Conservation (phyloP, 192 early-diverging fungal genomes). For the Haplosporangium gracile region DNA sequence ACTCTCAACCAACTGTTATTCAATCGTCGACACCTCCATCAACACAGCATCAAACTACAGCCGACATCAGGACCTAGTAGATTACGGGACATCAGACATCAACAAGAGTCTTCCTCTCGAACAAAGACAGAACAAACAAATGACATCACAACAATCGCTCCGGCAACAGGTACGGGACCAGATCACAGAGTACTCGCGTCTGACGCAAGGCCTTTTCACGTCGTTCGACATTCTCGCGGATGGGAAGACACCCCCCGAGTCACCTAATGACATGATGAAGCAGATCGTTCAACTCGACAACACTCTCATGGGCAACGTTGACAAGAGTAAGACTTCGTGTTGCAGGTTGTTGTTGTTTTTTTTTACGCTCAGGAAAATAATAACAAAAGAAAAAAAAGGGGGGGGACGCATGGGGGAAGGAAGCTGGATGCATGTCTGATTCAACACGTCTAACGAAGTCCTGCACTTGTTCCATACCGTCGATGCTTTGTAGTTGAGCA, state of each 20-base stretch:
- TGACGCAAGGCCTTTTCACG: slow-evolving; percentile 40
- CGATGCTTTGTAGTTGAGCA: slow-evolving; percentile 54
- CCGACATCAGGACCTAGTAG: not conserved
- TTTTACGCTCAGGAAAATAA: too few species aligned
- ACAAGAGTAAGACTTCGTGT: slow-evolving; percentile 55
- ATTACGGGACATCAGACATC: not conserved
- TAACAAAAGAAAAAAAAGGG: too few species aligned
- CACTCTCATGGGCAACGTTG: slow-evolving; percentile 59
- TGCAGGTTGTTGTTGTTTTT: not conserved
- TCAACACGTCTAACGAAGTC: not conserved
- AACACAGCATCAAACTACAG: not conserved
- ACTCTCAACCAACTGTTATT: not conserved
- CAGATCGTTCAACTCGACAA: slow-evolving; percentile 59
- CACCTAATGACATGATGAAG: slow-evolving; percentile 55
- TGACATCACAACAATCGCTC: slow-evolving; percentile 42
- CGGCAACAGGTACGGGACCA: slow-evolving; percentile 44
- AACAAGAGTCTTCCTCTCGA: not conserved
- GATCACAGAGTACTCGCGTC: slow-evolving; percentile 49
- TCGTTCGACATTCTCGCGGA: slow-evolving; percentile 32
- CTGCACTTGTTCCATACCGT: not conserved
- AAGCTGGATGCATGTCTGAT: too few species aligned
- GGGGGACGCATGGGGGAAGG: not conserved
- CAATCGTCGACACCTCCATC: not conserved
- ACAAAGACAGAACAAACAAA: not conserved
- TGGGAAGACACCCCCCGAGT: slow-evolving; percentile 20